Base-by-base conservation (phyloP, 2,329 filamentous ascomycete genomes). In the Waltergamsia citrina region DNA sequence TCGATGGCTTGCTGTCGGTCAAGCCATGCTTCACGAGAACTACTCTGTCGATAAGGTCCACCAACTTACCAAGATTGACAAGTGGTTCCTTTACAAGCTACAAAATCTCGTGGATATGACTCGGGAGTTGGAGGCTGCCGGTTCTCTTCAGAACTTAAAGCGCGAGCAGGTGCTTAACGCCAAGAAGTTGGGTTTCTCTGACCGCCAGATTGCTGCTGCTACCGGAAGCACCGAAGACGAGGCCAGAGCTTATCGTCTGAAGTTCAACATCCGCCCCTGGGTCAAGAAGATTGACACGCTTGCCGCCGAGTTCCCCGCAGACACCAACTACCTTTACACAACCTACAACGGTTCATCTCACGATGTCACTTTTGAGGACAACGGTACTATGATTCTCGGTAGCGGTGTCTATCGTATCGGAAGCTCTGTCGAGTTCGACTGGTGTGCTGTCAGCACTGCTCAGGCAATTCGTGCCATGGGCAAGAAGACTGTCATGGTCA, bases 201-300 rank as follows among this genome's bases (percentile, higher is more conserved):
- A 98, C 58, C 85, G 80, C 64, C 92, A 98, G 64, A 96, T 98
- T 50, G 85, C 87, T 34, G 70, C 75, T 41, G 84, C 86, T 21
- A 84, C 94, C 47, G 82, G 84, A 49, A 81, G 81, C 56, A 83
- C 81, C 24, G 92, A 98, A 63, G 83, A 94, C 47, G 78, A 92
- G 51, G 88, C 96, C 38, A 85, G 92, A 43, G 84, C 85, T 40
- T 74, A 78, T 53, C 78, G 92, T 55, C 79, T 84, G 65, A 74
- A 78, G 57, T 92, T 95, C 56, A 85, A 84, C 40, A 90, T 98
- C 60, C 81, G 73, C 41, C 92, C 92, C 6, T 98, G 85, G 74
- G 92, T 98, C 38, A 98, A 96, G 80, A 93, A 81, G 70, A 96
- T 98, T 49, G 92, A 98, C 53, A 98, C 92, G 15, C 73, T 98